Percentiles rank a stretch among this genome's conserved stretches.
These are phyloP conservation scores for Cenchrus americanus DNA, from an alignment of 176 grass and related monocot genomes.

Conservation along the genomic window DNA sequence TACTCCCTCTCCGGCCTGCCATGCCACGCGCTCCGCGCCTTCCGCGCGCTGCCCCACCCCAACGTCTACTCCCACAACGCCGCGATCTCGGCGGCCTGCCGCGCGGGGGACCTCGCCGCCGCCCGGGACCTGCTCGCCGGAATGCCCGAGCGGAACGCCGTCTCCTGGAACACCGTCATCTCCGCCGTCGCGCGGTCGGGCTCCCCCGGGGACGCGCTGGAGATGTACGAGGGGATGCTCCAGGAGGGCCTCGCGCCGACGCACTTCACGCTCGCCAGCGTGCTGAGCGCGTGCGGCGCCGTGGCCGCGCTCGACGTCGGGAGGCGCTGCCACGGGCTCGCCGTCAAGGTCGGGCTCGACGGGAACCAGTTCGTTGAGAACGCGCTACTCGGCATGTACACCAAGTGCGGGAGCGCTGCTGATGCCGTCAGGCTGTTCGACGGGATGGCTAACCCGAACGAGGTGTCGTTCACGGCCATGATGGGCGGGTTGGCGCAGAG, in stretches of 20 bases:
- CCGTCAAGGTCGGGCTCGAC: conserved; percentile 65
- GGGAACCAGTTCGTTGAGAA: conserved; percentile 75
- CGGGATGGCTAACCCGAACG: conserved; percentile 57
- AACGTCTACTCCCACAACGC: conserved; percentile 85
- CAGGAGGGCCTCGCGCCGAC: conserved; percentile 62
- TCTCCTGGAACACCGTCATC: conserved; percentile 89
- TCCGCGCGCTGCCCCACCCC: conserved; percentile 58
- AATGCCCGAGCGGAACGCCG: conserved; percentile 72
- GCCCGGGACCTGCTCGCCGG: conserved; percentile 65
- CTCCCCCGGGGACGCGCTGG: conserved; percentile 51
- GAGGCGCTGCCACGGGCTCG: conserved; percentile 65
- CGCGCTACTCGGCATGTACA: conserved; percentile 75
- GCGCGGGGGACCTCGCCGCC: conserved; percentile 54
- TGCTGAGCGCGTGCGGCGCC: conserved; percentile 71
- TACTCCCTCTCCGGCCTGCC: conserved; percentile 68
- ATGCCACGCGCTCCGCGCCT: conserved; percentile 58
- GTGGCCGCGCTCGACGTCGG: conserved; percentile 56
- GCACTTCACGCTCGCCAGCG: conserved; percentile 79
- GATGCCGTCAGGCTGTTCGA: conserved; percentile 69
- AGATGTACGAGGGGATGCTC: conserved; percentile 58
- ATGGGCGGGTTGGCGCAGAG: conserved; percentile 71
- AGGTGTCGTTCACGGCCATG: conserved; percentile 88
- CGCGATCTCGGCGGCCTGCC: conserved; percentile 50
- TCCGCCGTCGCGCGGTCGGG: conserved; percentile 48
- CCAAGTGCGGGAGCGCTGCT: conserved; percentile 49